Percentiles rank a stretch among this genome's conserved stretches.
Conservation (phyloP, 2,329 filamentous ascomycete genomes). For the Boeremia exigua region DNA sequence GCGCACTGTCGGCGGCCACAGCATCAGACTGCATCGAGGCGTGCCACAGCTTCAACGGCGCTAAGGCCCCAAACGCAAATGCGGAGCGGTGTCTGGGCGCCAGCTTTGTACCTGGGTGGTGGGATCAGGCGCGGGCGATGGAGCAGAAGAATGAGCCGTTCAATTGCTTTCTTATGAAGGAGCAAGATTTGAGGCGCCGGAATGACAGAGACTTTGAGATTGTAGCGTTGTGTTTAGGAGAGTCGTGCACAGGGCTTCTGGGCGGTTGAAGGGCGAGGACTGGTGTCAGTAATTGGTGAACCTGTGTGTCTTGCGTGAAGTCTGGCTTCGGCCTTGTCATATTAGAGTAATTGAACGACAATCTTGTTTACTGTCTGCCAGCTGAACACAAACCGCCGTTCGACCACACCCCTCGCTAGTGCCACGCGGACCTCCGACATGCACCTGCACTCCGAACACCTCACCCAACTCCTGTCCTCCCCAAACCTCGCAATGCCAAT, state of each 20-base stretch:
- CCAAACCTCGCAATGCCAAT: constrained; percentile 22
- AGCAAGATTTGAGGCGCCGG: background rate
- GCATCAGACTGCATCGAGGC: constrained; percentile 4
- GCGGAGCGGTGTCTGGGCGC: background rate
- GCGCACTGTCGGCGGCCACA: background rate
- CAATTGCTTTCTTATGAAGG: background rate
- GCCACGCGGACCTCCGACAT: constrained; percentile 28
- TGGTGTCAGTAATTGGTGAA: no score
- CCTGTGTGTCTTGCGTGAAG: no score
- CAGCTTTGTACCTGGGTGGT: constrained; percentile 3
- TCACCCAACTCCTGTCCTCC: background rate
- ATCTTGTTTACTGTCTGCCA: no score
- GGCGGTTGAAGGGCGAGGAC: background rate
- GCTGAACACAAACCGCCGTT: no score
- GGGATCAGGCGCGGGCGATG: constrained; percentile 1
- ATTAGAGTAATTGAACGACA: no score
- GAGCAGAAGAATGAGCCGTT: background rate
- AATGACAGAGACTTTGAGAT: background rate
- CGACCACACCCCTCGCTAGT: background rate
- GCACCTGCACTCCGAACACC: constrained; percentile 2
- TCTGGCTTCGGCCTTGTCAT: no score
- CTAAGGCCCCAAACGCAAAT: background rate
- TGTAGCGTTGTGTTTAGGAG: background rate
- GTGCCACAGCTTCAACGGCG: background rate
- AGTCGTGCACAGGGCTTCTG: background rate